Evolutionary conservation across 176 grass and related monocot species (phyloP).

Genomic region (Raddia distichophylla): DNA sequence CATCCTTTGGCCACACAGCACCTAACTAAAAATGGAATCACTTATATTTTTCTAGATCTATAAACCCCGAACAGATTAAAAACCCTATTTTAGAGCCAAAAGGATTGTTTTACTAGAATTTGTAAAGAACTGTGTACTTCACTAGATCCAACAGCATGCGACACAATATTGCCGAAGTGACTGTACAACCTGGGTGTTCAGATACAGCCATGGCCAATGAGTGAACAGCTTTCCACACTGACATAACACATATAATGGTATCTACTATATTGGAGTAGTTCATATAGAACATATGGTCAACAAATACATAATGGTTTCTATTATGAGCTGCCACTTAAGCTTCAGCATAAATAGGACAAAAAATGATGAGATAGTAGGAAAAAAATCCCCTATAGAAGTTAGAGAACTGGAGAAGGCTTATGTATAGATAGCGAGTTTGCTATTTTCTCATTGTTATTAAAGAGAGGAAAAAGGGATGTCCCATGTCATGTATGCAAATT

Average conservation of each 20-base stretch:
- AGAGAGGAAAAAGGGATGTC: not conserved
- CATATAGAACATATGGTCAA: not conserved
- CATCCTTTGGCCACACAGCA: not conserved
- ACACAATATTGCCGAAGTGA: not conserved
- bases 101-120: not conserved
- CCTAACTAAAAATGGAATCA: not conserved
- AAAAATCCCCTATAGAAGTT: not conserved
- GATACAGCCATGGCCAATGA: not conserved
- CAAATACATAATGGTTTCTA: not conserved
- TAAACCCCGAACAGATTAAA: not conserved
- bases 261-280: not conserved
- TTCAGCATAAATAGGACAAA: not conserved
- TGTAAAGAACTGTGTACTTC: not conserved
- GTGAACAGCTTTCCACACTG: not conserved
- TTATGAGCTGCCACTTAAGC: not conserved
- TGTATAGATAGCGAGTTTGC: not conserved
- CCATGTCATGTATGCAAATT: not conserved
- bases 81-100: not conserved
- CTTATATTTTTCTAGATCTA: not conserved
- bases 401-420: not conserved
- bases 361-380: not conserved
- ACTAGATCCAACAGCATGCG: not conserved
- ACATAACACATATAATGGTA: not conserved
- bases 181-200: not conserved
- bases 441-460: conserved; percentile 8